Evolutionary conservation across 2,329 filamentous ascomycete species (phyloP), one percentile per base, ranked within the genome.

Genomic region (Myriangium duriaei): DNA sequence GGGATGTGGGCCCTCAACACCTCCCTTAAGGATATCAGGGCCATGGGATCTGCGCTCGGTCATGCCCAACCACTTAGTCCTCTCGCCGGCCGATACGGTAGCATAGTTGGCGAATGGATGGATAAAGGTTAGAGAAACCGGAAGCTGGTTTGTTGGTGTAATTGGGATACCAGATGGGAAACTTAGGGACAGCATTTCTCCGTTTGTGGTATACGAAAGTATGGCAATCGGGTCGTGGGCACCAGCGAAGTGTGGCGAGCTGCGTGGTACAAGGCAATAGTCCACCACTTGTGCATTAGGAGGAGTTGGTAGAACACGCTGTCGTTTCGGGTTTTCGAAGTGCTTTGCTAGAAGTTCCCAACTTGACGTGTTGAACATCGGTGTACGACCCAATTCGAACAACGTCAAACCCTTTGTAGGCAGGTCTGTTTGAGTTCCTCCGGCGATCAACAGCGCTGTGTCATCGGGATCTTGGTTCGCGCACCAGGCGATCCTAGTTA

Each of bases 401-500:
- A 96, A 88, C 1, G 82, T 93, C 44, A 98, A 60, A 4, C 83
- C 84, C 57, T 82, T 86, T 4, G 76, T 71, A 4, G 74, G 67
- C 28, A 76, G 70, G 12, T 79, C 78, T 1, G 73, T 70, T 2
- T 73, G 67, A 44, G 80, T 72, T 4, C 91, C 91, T 18, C 91
- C 91, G 2, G 86, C 82, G 39, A 98, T 71, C 28, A 98, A 62
- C 15, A 98, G 67, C 2, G 79, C 88, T 12, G 86, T 96, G 51
- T 98, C 88, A 51, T 98, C 91, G 0, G 86, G 81, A 52, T 96
- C 93, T 42, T 79, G 71, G 56, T 95, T 95, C 41, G 84, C 88
- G 60, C 91, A 98, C 91, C 91, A 98, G 1, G 78, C 72, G 40
- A 96, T 76, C 45, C 77, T 78, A 43, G 75, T 74, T 43, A 88